Evolutionary conservation across 2,329 filamentous ascomycete genomes (phyloP), one percentile per base, ranked within the genome.

Genomic region (Colletotrichum caudatum): DNA sequence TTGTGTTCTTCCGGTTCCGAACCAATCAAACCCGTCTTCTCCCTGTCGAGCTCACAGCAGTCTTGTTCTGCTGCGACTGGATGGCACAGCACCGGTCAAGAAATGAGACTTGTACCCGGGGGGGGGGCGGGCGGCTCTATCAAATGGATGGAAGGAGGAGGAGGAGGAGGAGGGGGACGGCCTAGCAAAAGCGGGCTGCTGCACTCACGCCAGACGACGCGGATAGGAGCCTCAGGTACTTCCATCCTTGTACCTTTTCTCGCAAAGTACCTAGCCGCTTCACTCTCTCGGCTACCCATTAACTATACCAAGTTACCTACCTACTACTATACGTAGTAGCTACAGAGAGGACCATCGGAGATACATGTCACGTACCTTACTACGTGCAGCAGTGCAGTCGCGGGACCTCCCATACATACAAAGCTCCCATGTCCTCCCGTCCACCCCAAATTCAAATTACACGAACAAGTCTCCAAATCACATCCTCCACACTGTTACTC

Each of bases 381-480:
- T 54, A 33, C 29, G 18, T 48, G 16, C 39, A 41, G 39, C 35
- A 18, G 26, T 20, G 35, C 41, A 23, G 60, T 39, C 48, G 60
- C 48, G 48, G 60, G 44, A 53, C 61, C 20, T 65, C 44, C 53
- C 61, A 65, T 65, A 69, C 61, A 65, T 65, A 69, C 61, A 65
- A 65, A 65, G 66, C 66, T 69, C 66, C 48, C 62, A 63, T 68
- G 51, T n/a, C 39, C 54, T 64, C 65, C 69, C 59, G 56, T 64
- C 68, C 58, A 68, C 54, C 66, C 69, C 69, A 60, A 64, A 71
- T 64, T 64, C 69, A 71, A 71, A 48, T 64, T 65, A 33, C 46
- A 69, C 69, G 66, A 72, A 60, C 70, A 44, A 71, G 65, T 50
- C 64, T 69, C 65, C 69, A 69, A 71, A 46, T 59, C 44, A 29